Evolutionary conservation across 1,284 basidiomycete genomes (phyloP), one percentile per base, ranked within the genome.

Genomic region (Sanghuangporus weigelae): DNA sequence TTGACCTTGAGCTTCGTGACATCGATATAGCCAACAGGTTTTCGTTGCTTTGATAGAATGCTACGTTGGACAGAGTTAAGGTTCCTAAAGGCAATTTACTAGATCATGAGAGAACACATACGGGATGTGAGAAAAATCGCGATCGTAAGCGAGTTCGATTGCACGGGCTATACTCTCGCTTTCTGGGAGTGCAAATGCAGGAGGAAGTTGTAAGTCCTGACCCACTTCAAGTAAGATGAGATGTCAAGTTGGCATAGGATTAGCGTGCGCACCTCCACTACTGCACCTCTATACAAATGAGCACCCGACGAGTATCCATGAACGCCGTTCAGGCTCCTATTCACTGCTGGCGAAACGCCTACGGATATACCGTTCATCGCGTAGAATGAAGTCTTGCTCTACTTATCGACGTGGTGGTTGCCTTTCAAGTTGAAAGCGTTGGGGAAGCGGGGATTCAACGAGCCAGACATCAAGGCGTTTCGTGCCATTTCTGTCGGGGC

Each of bases 71-170:
- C 23, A 21, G 19, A 16, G 21, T 38, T n/a, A n/a, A n/a, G 8
- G 2, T 36, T 11, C 16, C 8, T 10, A 12, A 19, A 6, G 1
- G 53, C 12, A 38, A 6, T 36, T 16, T 14, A 35, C 3, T 31
- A 31, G 26, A 54, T 31, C 26, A 14, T 2, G 10, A 26, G 14
- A 31, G 14, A 75, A 39, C 40, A 60, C 80, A 71, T 69, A 95
- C 93, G 93, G 93, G 63, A 95, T 89, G 70, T 94, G 87, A 31
- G 93, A 93, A 75, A 95, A 95, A 72, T 95, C 93, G 50, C 92
- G 84, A 68, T 95, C 93, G 70, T 94, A 95, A 0, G 93, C 93
- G 39, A 90, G 82, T 69, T 93, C 91, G 49, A 95, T 84, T 1
- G 92, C 93, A 36, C 83, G 79, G 8, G 82, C 82, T 62, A 95